Evolutionary conservation across 2,329 filamentous ascomycete species (phyloP).

Genomic region (Fusarium begoniae): DNA sequence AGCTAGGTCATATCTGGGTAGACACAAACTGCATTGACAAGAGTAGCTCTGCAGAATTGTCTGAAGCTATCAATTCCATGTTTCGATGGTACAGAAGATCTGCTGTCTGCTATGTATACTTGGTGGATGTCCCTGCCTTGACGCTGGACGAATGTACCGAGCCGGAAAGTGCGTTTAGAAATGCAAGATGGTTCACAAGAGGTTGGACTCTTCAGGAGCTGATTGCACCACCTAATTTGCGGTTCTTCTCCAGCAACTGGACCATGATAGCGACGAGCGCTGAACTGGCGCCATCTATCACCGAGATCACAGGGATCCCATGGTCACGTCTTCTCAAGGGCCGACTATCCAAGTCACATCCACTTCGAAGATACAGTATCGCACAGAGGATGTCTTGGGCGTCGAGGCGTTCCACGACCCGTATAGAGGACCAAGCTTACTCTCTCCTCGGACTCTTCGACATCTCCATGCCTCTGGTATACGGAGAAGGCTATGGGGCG

Average conservation of each 20-base stretch:
- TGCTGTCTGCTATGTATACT: neutral
- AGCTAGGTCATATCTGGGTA: neutral
- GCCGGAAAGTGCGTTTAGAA: neutral
- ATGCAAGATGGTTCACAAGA: neutral
- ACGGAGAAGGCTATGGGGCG: rapidly evolving
- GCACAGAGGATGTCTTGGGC: neutral
- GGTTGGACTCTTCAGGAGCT: neutral
- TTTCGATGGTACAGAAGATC: neutral
- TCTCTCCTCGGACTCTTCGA: neutral
- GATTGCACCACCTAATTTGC: rapidly evolving
- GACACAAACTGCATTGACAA: neutral
- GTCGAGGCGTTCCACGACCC: rapidly evolving
- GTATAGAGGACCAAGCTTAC: neutral
- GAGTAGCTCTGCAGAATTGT: neutral
- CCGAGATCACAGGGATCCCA: neutral
- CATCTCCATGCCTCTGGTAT: rapidly evolving
- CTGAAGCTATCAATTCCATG: neutral
- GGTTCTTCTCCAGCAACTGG: neutral
- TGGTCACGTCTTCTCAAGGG: neutral
- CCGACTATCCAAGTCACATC: neutral
- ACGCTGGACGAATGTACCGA: neutral
- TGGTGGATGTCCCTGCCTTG: neutral
- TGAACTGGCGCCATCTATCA: neutral
- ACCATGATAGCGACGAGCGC: neutral
- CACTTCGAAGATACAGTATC: neutral